Base-by-base conservation (phyloP, 345 rosid species). In the Camelina sativa region DNA sequence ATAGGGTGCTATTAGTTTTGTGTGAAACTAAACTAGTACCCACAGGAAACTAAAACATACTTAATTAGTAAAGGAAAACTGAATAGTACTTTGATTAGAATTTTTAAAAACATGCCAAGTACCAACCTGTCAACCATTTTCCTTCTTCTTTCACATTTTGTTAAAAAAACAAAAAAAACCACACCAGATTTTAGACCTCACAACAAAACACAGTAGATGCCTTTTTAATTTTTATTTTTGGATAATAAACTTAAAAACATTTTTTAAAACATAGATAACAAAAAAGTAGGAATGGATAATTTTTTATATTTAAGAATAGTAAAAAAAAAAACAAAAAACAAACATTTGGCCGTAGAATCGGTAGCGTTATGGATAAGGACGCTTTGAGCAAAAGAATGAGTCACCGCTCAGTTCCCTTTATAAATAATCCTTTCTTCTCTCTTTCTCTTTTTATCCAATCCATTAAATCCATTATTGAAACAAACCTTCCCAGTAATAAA, bases 331-430 rank as follows among this genome's bases (percentile, higher is more conserved):
- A 41, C 1, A 34, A 8, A 60, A 53, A 57, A 47, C 53, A 37
- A 22, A 54, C 11, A 4, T 8, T 37, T 23, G 32, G 8, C 34
- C 72, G 11, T 25, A 43, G 25, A 40, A 70, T 25, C 38, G 76
- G 71, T 71, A 77, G 67, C 32, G n/a, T 77, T 65, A 71, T 77
- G 80, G 76, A 77, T 71, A 65, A 77, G 76, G 76, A 77, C 72
- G 65, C 56, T 71, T 71, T 58, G 2, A 48, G 76, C 70, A 35
- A 43, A 62, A 69, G 16, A 23, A 70, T n/a, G 65, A 71, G 62
- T 77, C 80, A 77, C 71, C 79, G 32, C 22, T 61, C 55, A 25
- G 10, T 59, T 38, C 41, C 12, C 11, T 63, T 2, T 76, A 28
- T 71, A 70, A 22, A 71, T 37, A 58, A 47, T 47, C 35, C 25